Percentiles rank a stretch among this genome's conserved stretches.
Evolutionary conservation across 495 filamentous ascomycete genomes (phyloP).

Genomic region (Trypethelium eluteriae): DNA sequence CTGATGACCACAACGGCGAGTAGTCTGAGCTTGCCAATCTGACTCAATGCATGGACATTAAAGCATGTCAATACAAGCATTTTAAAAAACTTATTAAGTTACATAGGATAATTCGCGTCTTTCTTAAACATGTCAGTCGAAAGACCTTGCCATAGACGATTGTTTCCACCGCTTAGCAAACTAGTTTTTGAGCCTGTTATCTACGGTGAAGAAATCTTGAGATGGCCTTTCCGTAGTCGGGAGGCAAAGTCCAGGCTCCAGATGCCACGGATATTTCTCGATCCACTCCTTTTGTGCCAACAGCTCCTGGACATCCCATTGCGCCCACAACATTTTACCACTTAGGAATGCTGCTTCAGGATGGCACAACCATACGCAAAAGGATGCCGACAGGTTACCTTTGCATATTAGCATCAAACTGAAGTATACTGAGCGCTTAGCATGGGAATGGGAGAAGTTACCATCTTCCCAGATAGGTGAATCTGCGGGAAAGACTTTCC

Average conservation of each 20-base stretch:
- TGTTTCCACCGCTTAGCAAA: too few species aligned
- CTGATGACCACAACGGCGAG: too few species aligned
- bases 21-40: too few species aligned
- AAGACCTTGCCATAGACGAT: too few species aligned
- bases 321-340: conserved; percentile 20
- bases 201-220: background rate
- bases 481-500: background rate
- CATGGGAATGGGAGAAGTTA: background rate
- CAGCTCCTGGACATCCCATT: conserved; percentile 24
- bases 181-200: background rate
- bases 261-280: conserved; percentile 7
- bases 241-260: conserved; percentile 5
- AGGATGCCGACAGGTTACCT: conserved; percentile 10
- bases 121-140: too few species aligned
- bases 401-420: background rate
- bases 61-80: too few species aligned
- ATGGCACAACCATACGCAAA: conserved; percentile 18
- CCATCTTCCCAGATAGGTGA: conserved; percentile 13
- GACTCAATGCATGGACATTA: too few species aligned
- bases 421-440: background rate
- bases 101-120: too few species aligned
- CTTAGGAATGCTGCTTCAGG: conserved; percentile 17
- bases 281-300: conserved; percentile 26
- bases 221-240: background rate
- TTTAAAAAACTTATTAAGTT: too few species aligned